These are phyloP conservation scores for Coleophoma crateriformis DNA, from an alignment of 2,329 filamentous ascomycete species.

Conservation along the genomic window DNA sequence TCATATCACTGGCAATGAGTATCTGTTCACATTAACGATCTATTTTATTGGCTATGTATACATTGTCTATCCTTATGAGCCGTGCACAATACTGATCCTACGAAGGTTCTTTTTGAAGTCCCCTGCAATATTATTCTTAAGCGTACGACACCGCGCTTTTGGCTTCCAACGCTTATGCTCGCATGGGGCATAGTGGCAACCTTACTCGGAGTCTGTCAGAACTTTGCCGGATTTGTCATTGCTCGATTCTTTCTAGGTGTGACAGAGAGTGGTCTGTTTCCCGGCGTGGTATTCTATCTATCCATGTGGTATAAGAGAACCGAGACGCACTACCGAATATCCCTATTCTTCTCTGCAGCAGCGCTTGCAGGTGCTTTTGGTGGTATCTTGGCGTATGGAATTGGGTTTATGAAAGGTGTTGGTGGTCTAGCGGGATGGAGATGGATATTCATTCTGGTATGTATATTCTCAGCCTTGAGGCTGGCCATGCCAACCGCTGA, in stretches of 20 bases:
- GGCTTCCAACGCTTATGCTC: slow-evolving; percentile 52
- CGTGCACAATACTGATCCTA: not conserved
- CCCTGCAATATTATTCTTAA: slow-evolving; percentile 60
- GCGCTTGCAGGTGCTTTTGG: slow-evolving; percentile 51
- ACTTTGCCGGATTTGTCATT: slow-evolving; percentile 43
- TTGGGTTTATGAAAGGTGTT: slow-evolving; percentile 46
- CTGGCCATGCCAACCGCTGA: not conserved
- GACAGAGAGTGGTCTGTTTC: slow-evolving; percentile 47
- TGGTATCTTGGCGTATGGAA: slow-evolving; percentile 50
- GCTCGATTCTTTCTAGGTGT: slow-evolving; percentile 52
- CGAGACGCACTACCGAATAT: slow-evolving; percentile 49
- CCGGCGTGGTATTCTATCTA: slow-evolving; percentile 43
- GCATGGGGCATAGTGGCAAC: slow-evolving; percentile 51
- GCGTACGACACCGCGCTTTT: slow-evolving; percentile 49
- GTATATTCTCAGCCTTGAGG: slow-evolving; percentile 4
- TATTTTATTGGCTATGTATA: slow-evolving; percentile 56
- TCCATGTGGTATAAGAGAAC: slow-evolving; percentile 49
- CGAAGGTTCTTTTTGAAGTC: slow-evolving; percentile 47
- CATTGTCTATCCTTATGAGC: not conserved
- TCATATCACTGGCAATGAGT: slow-evolving; percentile 53
- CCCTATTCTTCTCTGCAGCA: slow-evolving; percentile 50
- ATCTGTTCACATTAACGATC: slow-evolving; percentile 58
- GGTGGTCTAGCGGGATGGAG: slow-evolving; percentile 48
- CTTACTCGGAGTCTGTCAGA: slow-evolving; percentile 42
- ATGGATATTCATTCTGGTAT: slow-evolving; percentile 56